Base-by-base conservation (phyloP, 116 monocot species). In the Thalassia testudinum region DNA sequence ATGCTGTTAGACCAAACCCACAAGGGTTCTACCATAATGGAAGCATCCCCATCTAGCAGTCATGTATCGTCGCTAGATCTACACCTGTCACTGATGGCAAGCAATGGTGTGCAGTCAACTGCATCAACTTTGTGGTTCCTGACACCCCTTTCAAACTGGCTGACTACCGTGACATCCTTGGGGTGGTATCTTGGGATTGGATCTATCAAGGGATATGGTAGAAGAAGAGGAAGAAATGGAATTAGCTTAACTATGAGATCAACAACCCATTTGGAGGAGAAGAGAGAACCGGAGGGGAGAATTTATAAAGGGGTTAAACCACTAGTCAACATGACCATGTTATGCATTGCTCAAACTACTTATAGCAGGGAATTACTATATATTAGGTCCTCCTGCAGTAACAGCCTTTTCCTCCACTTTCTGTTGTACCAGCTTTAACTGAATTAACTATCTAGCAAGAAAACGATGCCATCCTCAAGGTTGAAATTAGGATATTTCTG, bases 11-110 rank as follows among this genome's bases (percentile, higher is more conserved):
- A 57, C 92, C 92, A 21, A 92, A 92, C 42, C 92, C 92, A 21
- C 92, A 92, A 54, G 92, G 92, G 2, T 92, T 86, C 1, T 92
- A 75, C 72, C 79, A 82, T 37, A 86, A 92, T 57, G 92, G 92
- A 3, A 74, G 26, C 5, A 69, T 81, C 47, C 26, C 71, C 12
- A 63, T 5, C 47, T 40, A 78, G 26, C 80, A 73, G 57, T 56
- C 78, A 0, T 54, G 79, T 0, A 14, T 69, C 11, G 59, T 95
- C 14, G 71, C 65, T 2, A 95, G 56, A 58, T 73, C 80, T 1
- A 68, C 88, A 7, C 49, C 76, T 0, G 1, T 52, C 28, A 66
- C 81, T 6, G 63, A 73, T 18, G 74, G 78, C 7, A 81, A 78
- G 67, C 84, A 60, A 57, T 56, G 84, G 0, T 95, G 78, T 54